A percentile compares a stretch with the other conserved stretches of the same genome.
Conservation (phyloP, 176 grass and related monocot species). For the Cymbopogon citratus region DNA sequence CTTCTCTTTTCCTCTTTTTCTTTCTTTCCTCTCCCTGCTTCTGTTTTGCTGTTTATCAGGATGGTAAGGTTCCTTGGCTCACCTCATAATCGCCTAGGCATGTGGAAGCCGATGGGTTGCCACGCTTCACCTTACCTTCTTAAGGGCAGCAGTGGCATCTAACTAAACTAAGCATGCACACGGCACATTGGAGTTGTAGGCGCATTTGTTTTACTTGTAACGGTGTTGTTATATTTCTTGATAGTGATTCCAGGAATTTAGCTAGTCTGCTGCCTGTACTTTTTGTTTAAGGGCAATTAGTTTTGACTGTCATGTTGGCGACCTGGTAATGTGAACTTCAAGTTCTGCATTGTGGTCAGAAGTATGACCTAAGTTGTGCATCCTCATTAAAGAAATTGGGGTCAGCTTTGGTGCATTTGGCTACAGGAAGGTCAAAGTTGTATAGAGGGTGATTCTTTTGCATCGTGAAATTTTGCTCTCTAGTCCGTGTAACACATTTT, state of each 20-base stretch:
- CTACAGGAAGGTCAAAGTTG: neutral
- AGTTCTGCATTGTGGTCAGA: neutral
- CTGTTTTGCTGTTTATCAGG: neutral
- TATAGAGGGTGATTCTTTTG: neutral
- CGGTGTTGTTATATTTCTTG: neutral
- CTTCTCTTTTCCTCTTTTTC: neutral
- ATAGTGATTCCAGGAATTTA: neutral
- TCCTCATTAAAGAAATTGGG: neutral
- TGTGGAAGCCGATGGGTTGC: neutral
- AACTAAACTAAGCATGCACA: neutral
- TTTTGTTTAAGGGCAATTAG: neutral
- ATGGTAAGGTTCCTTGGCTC: neutral
- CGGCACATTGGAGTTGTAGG: neutral
- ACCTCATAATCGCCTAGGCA: neutral
- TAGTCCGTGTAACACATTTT: neutral
- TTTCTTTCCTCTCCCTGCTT: neutral
- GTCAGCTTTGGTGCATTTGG: neutral
- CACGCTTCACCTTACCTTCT: neutral
- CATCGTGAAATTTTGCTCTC: neutral
- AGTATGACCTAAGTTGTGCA: neutral
- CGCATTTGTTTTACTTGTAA: neutral
- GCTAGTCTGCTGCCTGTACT: neutral
- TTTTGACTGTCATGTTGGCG: slow-evolving; percentile 8
- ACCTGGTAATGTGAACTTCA: neutral
- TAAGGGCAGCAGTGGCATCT: neutral